Conservation (phyloP, 2,329 filamentous ascomycete genomes). For the Aureobasidium sp. region DNA sequence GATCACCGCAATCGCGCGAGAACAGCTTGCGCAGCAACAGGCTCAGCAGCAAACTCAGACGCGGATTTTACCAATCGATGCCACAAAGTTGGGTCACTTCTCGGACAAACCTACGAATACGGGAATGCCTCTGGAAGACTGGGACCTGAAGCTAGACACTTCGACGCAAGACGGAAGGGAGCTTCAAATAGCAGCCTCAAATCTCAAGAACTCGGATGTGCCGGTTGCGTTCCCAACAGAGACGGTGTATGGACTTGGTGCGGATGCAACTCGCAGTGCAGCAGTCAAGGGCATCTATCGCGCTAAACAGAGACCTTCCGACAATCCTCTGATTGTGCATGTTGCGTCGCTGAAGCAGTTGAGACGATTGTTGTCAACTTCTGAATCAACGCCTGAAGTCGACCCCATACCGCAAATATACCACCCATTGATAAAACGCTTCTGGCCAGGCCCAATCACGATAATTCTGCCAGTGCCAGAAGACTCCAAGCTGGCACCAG, state of each 20-base stretch:
- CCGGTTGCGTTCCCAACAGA: conserved; percentile 96
- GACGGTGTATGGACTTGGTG: conserved; percentile 95
- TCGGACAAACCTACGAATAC: conserved; percentile 18
- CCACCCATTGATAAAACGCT: conserved; percentile 63
- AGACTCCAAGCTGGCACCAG: conserved; percentile 67
- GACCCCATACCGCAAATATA: conserved; percentile 66
- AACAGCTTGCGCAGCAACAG: background rate
- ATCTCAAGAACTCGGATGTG: conserved; percentile 56
- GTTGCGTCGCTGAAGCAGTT: conserved; percentile 74
- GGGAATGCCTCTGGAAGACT: conserved; percentile 29
- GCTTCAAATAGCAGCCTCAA: conserved; percentile 57
- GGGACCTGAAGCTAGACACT: conserved; percentile 23
- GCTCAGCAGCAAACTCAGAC: conserved; percentile 19
- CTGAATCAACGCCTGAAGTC: conserved; percentile 8
- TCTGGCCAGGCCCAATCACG: conserved; percentile 93
- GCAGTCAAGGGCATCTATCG: conserved; percentile 88
- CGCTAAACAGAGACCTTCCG: conserved; percentile 81
- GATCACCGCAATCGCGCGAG: background rate
- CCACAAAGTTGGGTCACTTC: conserved; percentile 32
- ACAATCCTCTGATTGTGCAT: conserved; percentile 94
- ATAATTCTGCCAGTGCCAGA: conserved; percentile 73
- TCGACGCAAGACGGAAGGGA: conserved; percentile 39
- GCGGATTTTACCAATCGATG: conserved; percentile 33
- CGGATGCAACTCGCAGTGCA: conserved; percentile 77
- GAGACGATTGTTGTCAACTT: conserved; percentile 48